These are phyloP conservation scores for Kluyveromyces lactis DNA, from an alignment of 805 yeast species.

Conservation along the genomic window DNA sequence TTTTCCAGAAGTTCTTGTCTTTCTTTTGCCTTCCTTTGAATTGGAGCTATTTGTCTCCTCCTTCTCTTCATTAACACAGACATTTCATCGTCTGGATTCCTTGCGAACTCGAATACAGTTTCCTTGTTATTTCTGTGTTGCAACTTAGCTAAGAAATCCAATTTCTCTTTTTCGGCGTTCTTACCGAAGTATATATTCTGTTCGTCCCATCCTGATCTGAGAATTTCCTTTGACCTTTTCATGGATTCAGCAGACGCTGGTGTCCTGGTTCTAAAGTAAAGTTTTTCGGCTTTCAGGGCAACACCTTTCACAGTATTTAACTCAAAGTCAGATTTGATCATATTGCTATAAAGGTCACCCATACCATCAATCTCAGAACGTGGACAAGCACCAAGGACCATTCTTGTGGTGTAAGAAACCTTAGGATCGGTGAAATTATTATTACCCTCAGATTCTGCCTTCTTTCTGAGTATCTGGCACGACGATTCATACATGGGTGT, in stretches of 20 bases:
- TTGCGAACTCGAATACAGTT: conserved; percentile 87
- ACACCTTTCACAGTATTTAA: conserved; percentile 56
- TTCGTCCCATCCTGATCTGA: conserved; percentile 78
- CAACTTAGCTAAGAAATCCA: conserved; percentile 61
- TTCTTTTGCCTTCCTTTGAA: conserved; percentile 72
- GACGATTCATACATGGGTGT: conserved; percentile 63
- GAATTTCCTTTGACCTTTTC: conserved; percentile 73
- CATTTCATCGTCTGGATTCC: conserved; percentile 55
- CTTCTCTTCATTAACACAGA: conserved; percentile 80
- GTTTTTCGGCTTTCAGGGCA: conserved; percentile 77
- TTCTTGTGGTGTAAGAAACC: conserved; percentile 60
- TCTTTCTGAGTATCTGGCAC: conserved; percentile 41
- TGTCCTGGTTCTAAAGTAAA: conserved; percentile 76
- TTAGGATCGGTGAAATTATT: conserved; percentile 42
- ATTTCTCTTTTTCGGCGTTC: conserved; percentile 65
- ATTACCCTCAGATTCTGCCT: conserved; percentile 34
- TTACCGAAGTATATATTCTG: conserved; percentile 74
- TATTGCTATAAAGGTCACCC: conserved; percentile 61
- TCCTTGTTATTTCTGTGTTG: conserved; percentile 67
- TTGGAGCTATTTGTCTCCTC: conserved; percentile 80
- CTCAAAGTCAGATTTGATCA: conserved; percentile 60
- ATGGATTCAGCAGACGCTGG: conserved; percentile 84
- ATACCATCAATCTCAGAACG: conserved; percentile 58
- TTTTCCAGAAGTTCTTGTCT: conserved; percentile 57
- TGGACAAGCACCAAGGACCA: conserved; percentile 80